Evolutionary conservation across 768 basidiomycete species (phyloP), one percentile per base, ranked within the genome.

Genomic region (Leccinum incarnatum): DNA sequence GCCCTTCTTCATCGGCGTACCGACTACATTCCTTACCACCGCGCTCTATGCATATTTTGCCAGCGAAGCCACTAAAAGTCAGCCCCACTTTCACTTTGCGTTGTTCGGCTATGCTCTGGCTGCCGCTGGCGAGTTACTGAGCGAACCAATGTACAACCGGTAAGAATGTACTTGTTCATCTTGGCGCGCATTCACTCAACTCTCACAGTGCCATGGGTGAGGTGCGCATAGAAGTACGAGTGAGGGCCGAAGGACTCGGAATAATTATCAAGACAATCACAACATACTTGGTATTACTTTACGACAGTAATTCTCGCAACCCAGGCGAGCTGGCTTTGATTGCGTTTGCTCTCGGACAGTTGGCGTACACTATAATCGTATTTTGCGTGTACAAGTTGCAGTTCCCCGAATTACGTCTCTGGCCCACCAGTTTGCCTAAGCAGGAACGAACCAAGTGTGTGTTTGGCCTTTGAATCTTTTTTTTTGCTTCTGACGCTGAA

Each of bases 321-420:
- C 55, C 73, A 0, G 79, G 80, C 15, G 73, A 79, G 5, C 74
- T 83, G 57, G 83, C 89, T 6, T 79, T 98, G 40, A 66, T 93
- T 36, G 92, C 91, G 0, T 98, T 98, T 70, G 95, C 93, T 1
- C 55, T 83, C 0, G 97, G 97, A 3, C 96, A 98, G 72, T 65
- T 90, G 5, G 80, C 79, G 2, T 98, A 96, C 67, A 86, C 87
- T 10, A 55, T 77, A 0, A 75, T 78, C 15, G 73, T 93, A 25
- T 76, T 89, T 27, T 65, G 68, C 15, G 76, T 81, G 3, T 96
- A 94, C 71, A 65, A 80, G 32, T 67, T 62, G 47, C 75, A 72
- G 40, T 79, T 78, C 66, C 78, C 80, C 0, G 42, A 63, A 5
- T 62, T 62, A 5, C 60, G 58, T 47, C 67, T 81, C 56, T 75